Evolutionary conservation across 768 basidiomycete genomes (phyloP), one percentile per base, ranked within the genome.

Genomic region (Lyophyllum shimeji): DNA sequence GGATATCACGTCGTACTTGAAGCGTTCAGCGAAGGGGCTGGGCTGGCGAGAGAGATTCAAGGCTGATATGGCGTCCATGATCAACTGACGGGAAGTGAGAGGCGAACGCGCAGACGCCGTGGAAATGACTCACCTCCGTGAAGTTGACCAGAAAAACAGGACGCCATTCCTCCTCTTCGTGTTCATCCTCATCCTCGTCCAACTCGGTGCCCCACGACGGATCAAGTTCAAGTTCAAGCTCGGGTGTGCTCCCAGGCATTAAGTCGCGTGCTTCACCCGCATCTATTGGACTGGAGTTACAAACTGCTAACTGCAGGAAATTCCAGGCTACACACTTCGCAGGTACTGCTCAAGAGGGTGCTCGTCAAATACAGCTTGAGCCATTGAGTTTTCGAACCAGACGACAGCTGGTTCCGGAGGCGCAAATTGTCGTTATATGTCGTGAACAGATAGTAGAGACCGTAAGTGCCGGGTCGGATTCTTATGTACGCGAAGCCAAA

Each of bases 1-100:
- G 3, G 90, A 90, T 56, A 92, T 90, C 3, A 92, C 82, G 56
- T 82, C 83, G 77, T 91, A 92, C 67, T 91, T 91, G 82, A 93
- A 91, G 40, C 81, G 86, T 70, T 93, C 90, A 8, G 83, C 81
- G 62, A 90, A 88, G 18, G 79, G 76, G 58, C 71, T 79, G 3
- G 76, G 67, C 6, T 74, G 67, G 55, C 60, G 69, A 23, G 76
- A 63, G 8, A 68, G 59, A 31, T 72, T 65, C 9, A 72, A 47
- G 40, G 71, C 65, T 5, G 75, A 69, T 33, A 81, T 70, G 27
- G 75, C 53, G 27, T 75, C 68, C 56, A 71, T 58, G 17, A 81
- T 58, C 31, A 73, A 61, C 81, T 82, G 62, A 39, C 55, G 55
- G 53, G 34, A 54, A 17, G 46, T 60, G 47, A 54, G 43, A 51